Percentiles rank a stretch among this genome's conserved stretches.
Conservation (phyloP, 352 stramenopile species). For the Saprolegnia parasitica region DNA sequence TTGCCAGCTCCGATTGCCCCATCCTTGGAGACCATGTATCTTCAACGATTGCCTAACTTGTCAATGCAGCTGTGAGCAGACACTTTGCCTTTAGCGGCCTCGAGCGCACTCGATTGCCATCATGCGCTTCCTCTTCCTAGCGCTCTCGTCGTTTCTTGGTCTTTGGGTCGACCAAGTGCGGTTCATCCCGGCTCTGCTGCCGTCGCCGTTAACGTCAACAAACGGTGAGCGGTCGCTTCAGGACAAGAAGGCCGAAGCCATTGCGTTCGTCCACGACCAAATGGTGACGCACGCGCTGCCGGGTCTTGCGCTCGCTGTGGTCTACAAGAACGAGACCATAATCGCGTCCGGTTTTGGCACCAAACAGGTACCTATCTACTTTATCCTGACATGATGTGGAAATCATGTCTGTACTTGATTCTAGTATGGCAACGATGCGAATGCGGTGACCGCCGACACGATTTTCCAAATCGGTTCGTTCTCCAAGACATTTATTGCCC, state of each 20-base stretch:
- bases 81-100: too few species aligned
- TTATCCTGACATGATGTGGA: background rate
- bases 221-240: background rate
- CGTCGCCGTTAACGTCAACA: too few species aligned
- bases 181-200: too few species aligned
- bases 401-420: background rate
- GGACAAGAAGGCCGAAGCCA: background rate
- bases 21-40: too few species aligned
- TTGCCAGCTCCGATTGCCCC: too few species aligned
- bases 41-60: too few species aligned
- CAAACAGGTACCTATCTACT: background rate
- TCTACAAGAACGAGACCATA: slow-evolving; percentile 20
- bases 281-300: background rate
- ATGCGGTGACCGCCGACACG: slow-evolving; percentile 38
- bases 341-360: slow-evolving; percentile 17
- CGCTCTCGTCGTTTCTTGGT: too few species aligned
- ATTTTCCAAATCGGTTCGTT: slow-evolving; percentile 69
- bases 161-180: too few species aligned
- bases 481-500: slow-evolving; percentile 57
- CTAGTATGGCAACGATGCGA: slow-evolving; percentile 24
- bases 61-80: too few species aligned
- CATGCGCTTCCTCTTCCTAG: too few species aligned
- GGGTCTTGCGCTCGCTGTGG: slow-evolving; percentile 11
- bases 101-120: too few species aligned
- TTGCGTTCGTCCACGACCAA: slow-evolving; percentile 12